Evolutionary conservation across 164 flowering plant genomes (phyloP), one percentile per base, ranked within the genome.

Genomic region (Annona cherimola): DNA sequence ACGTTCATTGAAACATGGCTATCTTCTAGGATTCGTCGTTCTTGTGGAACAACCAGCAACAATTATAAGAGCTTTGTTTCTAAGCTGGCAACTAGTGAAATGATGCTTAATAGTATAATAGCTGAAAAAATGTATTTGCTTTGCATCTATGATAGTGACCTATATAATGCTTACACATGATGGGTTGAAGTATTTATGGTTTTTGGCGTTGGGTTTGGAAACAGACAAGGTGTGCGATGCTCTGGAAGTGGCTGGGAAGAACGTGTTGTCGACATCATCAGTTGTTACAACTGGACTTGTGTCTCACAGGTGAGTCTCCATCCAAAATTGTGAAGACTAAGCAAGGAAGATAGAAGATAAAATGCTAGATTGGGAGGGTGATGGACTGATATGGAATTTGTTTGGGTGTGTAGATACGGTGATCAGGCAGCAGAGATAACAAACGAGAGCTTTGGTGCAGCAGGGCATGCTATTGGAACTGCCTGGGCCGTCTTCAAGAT

Each of bases 401-500:
- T 26, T 26, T 26, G 35, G 35, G 35, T 26, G 35, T 68, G 69
- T 82, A 91, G 97, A 84, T 87, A 88, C 73, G 99, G 98, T 11
- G 93, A 90, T 26, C 69, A 91, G 74, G 98, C 98, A 12, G 98
- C 81, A 39, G 67, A 86, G 75, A 87, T 86, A 54, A 87, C 99
- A 9, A 78, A 78, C 64, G 90, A 87, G 67, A 89, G 96, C 69
- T 79, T 95, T 42, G 88, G 75, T 63, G 97, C 99, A 26, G 97
- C 98, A 50, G 98, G 97, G 62, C 90, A 93, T 82, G 99, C 96
- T 2, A 62, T 90, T 0, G 98, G 97, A 26, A 82, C 98, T 19
- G 97, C 93, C 4, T 95, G 96, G 98, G 88, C 98, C 18, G 94
- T 88, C 60, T 87, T 91, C 72, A 93, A 91, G 85, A 79, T 95